Evolutionary conservation across 2,329 filamentous ascomycete species (phyloP).

Genomic region (Botrytis pseudocinerea): DNA sequence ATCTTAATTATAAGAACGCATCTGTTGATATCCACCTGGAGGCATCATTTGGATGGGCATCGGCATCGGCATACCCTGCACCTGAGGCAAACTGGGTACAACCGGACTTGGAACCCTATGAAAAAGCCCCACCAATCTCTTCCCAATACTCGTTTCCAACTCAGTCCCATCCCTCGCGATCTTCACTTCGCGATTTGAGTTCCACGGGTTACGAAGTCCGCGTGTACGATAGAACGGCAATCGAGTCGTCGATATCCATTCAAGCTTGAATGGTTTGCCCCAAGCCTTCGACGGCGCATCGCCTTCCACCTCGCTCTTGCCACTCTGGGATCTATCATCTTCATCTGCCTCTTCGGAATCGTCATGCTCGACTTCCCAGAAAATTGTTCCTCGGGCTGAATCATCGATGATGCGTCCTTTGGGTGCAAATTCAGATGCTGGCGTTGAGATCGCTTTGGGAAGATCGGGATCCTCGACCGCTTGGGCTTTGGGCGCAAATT

Average conservation of each 20-base stretch:
- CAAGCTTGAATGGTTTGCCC: constrained; percentile 87
- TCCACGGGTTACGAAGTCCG: constrained; percentile 89
- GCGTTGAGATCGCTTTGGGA: constrained; percentile 77
- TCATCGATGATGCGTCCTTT: constrained; percentile 89
- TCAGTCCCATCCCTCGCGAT: constrained; percentile 95
- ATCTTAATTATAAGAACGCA: constrained; percentile 30
- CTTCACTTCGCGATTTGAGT: constrained; percentile 92
- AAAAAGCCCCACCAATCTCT: constrained; percentile 76
- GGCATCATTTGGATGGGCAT: constrained; percentile 22
- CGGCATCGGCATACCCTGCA: constrained; percentile 27
- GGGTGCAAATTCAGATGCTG: constrained; percentile 74
- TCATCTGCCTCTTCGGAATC: constrained; percentile 48
- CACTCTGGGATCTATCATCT: constrained; percentile 46
- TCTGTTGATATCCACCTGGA: constrained; percentile 33
- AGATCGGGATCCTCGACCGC: constrained; percentile 62
- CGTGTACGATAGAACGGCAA: constrained; percentile 88
- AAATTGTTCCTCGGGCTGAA: constrained; percentile 89
- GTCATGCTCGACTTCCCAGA: constrained; percentile 81
- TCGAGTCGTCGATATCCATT: constrained; percentile 82
- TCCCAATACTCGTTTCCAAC: constrained; percentile 79
- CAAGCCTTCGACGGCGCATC: constrained; percentile 55
- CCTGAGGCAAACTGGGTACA: constrained; percentile 27
- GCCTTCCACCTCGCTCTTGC: constrained; percentile 45
- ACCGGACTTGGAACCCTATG: constrained; percentile 49
- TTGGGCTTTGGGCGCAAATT: constrained; percentile 67